Evolutionary conservation across 108 stramenopile species (phyloP), one percentile per base, ranked within the genome.

Genomic region (Skeletonema grethae): DNA sequence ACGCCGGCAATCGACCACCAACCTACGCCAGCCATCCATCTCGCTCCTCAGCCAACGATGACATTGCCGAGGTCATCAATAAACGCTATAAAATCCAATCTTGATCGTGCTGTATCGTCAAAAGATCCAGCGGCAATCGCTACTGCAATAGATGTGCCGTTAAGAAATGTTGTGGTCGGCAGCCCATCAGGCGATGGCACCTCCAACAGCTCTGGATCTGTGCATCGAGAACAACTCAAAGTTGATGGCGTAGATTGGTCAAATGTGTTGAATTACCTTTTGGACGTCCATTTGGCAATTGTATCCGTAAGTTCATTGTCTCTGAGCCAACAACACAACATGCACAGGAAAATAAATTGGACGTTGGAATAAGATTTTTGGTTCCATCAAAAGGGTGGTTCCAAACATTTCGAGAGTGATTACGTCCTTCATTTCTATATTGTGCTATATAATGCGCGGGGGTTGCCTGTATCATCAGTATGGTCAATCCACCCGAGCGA

Each of bases 221-320:
- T 10, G 7, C 70, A 84, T 30, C 34, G 39, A 16, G 76, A 87
- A 57, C 72, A 79, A 16, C 74, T 92, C 41, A 77, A 73, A 16
- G 48, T 89, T 25, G 79, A 84, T 50, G 86, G 81, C 11, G 71
- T 69, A 10, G 86, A 93, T 67, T 93, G 86, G 86, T 81, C 84
- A 30, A 61, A 70, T 24, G 78, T 90, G 9, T 41, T 90, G 59
- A 84, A 85, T 48, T 32, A 86, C 7, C 75, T 83, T 16, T 36
- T 90, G 67, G 87, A 89, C 76, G 83, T 87, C 4, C 63, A 73
- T 65, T 65, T 59, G 15, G 88, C 87, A n/a, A 84, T 87, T 67
- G 75, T 69, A 67, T 79, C 82, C 59, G 88, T 89, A 74, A 32
- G 88, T 85, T 7, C 48, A 22, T 12, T 28, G 35, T 32, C 25